These are phyloP conservation scores for Cryphonectria radicalis DNA, from an alignment of 2,329 filamentous ascomycete species.

Conservation along the genomic window DNA sequence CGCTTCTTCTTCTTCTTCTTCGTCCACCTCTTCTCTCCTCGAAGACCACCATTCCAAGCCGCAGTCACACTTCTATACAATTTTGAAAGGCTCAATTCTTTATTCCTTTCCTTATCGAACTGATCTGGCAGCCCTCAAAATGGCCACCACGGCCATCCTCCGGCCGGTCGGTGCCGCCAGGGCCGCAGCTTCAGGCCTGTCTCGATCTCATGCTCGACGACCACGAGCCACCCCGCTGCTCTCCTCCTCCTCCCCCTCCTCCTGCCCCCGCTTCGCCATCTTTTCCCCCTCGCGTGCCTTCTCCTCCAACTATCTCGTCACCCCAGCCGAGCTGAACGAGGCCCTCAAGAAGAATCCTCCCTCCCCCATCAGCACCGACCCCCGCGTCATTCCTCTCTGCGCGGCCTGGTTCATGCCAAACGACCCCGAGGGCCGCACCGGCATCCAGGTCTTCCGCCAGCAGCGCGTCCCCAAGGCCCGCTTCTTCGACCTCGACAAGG, in stretches of 20 bases:
- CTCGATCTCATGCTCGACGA: constrained; percentile 37
- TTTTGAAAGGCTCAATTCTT: background rate
- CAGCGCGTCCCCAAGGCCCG: constrained; percentile 85
- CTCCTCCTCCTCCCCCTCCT: constrained; percentile 25
- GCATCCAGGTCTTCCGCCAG: constrained; percentile 78
- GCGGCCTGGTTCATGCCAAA: constrained; percentile 97
- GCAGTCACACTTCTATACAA: background rate
- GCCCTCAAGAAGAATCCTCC: constrained; percentile 83
- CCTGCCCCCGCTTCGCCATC: constrained; percentile 25
- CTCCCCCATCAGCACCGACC: constrained; percentile 77
- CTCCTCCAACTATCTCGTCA: constrained; percentile 84
- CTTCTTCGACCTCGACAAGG: constrained; percentile 94
- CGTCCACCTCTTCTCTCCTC: background rate
- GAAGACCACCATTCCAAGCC: background rate
- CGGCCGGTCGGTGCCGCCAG: constrained; percentile 45
- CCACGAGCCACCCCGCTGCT: background rate
- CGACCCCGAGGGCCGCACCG: constrained; percentile 71
- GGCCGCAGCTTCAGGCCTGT: constrained; percentile 22
- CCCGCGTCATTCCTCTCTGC: constrained; percentile 85
- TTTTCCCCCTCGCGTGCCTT: constrained; percentile 46
- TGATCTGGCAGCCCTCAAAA: constrained; percentile 33
- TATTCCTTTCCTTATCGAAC: background rate
- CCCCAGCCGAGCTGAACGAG: constrained; percentile 78
- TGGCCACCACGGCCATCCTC: constrained; percentile 50
- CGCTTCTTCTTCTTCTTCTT: background rate